phyloP scores from a whole-genome alignment of 768 basidiomycete species.

The Kwoniella dendrophila region DNA sequence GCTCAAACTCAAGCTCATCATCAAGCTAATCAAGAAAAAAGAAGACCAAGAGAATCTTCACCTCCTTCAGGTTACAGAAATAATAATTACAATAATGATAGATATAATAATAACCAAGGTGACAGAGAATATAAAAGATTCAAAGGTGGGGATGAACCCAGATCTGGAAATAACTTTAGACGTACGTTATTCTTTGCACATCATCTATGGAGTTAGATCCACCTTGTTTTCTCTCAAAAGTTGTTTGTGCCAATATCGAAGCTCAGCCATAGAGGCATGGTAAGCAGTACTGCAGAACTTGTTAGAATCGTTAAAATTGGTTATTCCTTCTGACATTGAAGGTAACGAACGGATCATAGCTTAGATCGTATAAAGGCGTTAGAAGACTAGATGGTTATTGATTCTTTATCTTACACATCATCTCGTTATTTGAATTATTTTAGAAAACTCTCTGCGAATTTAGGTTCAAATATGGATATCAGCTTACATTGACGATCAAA shows the following conservation, averaged over 20 bases:
- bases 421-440: no score
- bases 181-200: slow-evolving; percentile 23
- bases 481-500: slow-evolving; percentile 2
- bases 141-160: slow-evolving; percentile 12
- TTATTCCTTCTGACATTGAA: neutral
- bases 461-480: neutral
- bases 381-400: neutral
- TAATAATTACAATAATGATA: no score
- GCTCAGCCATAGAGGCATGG: no score
- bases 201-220: neutral
- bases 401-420: no score
- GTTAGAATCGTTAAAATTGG: no score
- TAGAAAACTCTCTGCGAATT: no score
- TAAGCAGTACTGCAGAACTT: no score
- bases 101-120: neutral
- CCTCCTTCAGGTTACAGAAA: neutral
- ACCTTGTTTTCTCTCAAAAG: no score
- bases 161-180: slow-evolving; percentile 19
- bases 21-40: slow-evolving; percentile 3
- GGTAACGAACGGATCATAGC: neutral
- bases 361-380: neutral
- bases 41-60: slow-evolving; percentile 15
- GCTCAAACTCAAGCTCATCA: neutral
- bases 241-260: no score
- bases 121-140: slow-evolving; percentile 22